Evolutionary conservation across 2,329 filamentous ascomycete genomes (phyloP).

Genomic region (Neodidymelliopsis sp.): DNA sequence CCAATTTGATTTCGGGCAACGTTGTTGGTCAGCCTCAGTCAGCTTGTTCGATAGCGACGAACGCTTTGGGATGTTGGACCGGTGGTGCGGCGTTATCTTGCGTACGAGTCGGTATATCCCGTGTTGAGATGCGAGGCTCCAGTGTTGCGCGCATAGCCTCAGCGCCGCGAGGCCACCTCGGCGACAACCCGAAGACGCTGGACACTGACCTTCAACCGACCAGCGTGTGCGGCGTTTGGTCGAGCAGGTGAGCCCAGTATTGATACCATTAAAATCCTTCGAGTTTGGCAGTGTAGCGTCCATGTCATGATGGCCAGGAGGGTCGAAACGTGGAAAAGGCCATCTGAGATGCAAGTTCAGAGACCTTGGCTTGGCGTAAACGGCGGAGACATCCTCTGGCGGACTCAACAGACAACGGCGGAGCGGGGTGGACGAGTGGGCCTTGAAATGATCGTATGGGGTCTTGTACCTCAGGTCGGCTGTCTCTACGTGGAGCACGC

Average conservation of each 20-base stretch:
- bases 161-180: constrained; percentile 4
- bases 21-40: constrained; percentile 20
- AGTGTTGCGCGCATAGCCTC: constrained; percentile 13
- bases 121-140: constrained; percentile 20
- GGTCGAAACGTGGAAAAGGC: not conserved
- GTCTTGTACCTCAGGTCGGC: not conserved
- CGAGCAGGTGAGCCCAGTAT: not conserved
- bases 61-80: constrained; percentile 14
- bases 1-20: constrained; percentile 3
- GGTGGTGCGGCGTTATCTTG: constrained; percentile 11
- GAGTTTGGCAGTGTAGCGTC: not conserved
- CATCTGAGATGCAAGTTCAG: not conserved
- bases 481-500: not conserved
- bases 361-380: constrained; percentile 5
- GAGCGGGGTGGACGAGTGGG: constrained; percentile 18
- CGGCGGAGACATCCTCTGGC: constrained; percentile 6
- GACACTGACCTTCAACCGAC: not conserved
- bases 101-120: constrained; percentile 12
- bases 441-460: not conserved
- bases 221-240: constrained; percentile 14
- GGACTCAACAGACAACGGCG: constrained; percentile 5
- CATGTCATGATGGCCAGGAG: not conserved
- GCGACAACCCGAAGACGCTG: constrained; percentile 9
- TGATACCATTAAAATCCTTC: constrained; percentile 2
- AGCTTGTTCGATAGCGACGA: constrained; percentile 13